Evolutionary conservation across 306 rosid genomes (phyloP).

Genomic region (Lathyrus tuberosus): DNA sequence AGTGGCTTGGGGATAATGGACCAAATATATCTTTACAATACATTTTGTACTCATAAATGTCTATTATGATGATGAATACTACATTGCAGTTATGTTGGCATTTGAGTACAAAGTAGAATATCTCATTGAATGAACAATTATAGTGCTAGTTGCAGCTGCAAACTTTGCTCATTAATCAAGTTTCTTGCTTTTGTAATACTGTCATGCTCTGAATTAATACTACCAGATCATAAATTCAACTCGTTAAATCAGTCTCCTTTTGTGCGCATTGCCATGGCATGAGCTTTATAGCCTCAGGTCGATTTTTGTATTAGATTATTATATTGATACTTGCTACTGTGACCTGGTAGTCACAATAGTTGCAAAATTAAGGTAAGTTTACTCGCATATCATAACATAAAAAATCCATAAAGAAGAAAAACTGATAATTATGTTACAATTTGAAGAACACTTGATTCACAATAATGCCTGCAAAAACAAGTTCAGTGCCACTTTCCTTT

Average conservation of each 20-base stretch:
- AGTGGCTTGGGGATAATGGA: conserved; percentile 21
- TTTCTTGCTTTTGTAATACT: conserved; percentile 3
- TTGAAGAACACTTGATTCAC: conserved; percentile 29
- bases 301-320: no score
- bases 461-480: conserved; percentile 22
- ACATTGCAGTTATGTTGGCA: conserved; percentile 8
- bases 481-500: conserved; percentile 8
- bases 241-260: neutral
- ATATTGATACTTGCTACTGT: no score
- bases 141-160: conserved; percentile 17
- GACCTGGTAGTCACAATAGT: no score
- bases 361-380: no score
- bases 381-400: conserved; percentile 5
- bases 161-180: conserved; percentile 9
- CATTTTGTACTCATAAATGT: conserved; percentile 17
- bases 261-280: neutral
- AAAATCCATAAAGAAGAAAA: neutral
- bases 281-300: neutral
- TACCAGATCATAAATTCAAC: neutral
- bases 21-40: conserved; percentile 33
- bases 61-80: conserved; percentile 14
- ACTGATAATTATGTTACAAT: neutral
- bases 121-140: conserved; percentile 25
- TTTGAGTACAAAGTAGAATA: conserved; percentile 27
- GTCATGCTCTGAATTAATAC: neutral